These are phyloP conservation scores for Leccinum rimulosum DNA, from an alignment of 768 basidiomycete genomes.

Conservation along the genomic window DNA sequence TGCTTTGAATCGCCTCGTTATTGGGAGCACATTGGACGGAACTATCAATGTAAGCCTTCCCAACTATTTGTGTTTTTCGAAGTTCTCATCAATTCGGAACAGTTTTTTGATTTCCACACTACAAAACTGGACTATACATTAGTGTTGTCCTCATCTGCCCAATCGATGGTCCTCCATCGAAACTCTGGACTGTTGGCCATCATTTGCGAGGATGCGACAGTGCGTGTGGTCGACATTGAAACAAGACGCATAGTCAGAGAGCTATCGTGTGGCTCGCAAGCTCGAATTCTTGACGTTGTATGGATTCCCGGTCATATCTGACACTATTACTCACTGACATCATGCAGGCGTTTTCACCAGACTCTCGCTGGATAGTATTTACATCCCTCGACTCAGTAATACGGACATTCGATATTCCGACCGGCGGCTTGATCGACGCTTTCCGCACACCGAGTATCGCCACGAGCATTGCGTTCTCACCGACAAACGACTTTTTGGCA, in stretches of 20 bases:
- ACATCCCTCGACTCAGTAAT: constrained; percentile 89
- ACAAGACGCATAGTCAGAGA: constrained; percentile 87
- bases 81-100: constrained; percentile 1
- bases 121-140: constrained; percentile 69
- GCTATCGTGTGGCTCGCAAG: constrained; percentile 69
- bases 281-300: constrained; percentile 87
- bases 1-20: constrained; percentile 73
- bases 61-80: neutral
- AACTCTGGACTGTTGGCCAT: constrained; percentile 83
- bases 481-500: constrained; percentile 93
- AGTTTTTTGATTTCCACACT: constrained; percentile 98
- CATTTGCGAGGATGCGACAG: constrained; percentile 80
- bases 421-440: constrained; percentile 87
- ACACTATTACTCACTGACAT: constrained; percentile 2
- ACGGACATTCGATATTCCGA: constrained; percentile 94
- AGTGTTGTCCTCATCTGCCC: constrained; percentile 63
- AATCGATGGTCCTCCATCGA: constrained; percentile 73
- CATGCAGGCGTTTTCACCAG: constrained; percentile 84
- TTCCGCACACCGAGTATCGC: constrained; percentile 87
- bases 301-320: constrained; percentile 26
- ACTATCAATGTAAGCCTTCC: constrained; percentile 70
- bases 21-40: constrained; percentile 87
- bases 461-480: constrained; percentile 89
- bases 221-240: constrained; percentile 90
- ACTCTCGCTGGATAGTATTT: constrained; percentile 90